Evolutionary conservation across 768 basidiomycete genomes (phyloP).

Genomic region (Tylopilus felleus): DNA sequence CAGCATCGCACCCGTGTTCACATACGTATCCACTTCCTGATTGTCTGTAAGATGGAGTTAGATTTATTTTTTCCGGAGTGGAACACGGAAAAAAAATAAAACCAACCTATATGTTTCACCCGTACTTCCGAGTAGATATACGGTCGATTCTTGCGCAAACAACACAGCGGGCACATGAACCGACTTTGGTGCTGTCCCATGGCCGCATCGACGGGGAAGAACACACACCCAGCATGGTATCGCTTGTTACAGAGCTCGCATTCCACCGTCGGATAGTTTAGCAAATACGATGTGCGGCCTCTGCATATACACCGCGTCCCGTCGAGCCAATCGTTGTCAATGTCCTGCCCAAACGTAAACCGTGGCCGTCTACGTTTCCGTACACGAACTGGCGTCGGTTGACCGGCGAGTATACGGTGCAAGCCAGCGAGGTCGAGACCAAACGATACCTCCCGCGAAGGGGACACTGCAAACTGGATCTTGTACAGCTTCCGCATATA

Average conservation of each 20-base stretch:
- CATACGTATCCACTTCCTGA: constrained; percentile 55
- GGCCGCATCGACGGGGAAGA: constrained; percentile 52
- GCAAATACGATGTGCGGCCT: constrained; percentile 58
- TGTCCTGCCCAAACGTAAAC: constrained; percentile 74
- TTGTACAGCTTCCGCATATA: constrained; percentile 89
- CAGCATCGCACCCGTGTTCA: constrained; percentile 71
- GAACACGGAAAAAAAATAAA: constrained; percentile 2
- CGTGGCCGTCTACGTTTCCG: constrained; percentile 58
- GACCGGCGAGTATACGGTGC: constrained; percentile 74
- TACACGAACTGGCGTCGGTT: constrained; percentile 47
- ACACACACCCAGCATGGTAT: constrained; percentile 77
- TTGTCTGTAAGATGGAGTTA: constrained; percentile 35
- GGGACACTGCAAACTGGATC: constrained; percentile 86
- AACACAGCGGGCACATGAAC: constrained; percentile 78
- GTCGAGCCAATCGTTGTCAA: constrained; percentile 70
- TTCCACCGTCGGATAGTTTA: constrained; percentile 59
- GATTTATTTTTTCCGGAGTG: background rate
- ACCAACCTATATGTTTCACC: constrained; percentile 60
- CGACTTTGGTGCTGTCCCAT: constrained; percentile 31
- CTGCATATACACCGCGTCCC: constrained; percentile 80
- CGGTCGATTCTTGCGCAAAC: constrained; percentile 64
- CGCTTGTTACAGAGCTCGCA: constrained; percentile 63
- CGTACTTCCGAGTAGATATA: constrained; percentile 78
- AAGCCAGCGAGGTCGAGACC: constrained; percentile 80
- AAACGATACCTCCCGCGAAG: constrained; percentile 75